Evolutionary conservation across 2,329 filamentous ascomycete species (phyloP).

Genomic region (Gyromitra esculenta): DNA sequence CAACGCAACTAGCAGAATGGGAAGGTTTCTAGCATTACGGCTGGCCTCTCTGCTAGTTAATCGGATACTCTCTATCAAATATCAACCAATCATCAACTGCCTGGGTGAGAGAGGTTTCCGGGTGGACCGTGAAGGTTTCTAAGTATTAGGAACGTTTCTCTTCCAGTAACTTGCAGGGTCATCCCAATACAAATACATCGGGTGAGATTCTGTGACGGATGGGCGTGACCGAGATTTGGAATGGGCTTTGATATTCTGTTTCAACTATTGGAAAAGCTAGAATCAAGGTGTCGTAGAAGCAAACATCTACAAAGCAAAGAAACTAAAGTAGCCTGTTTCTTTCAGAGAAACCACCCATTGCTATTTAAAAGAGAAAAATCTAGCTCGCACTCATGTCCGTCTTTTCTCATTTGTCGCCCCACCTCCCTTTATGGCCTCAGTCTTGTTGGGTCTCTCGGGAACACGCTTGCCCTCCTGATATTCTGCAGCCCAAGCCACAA

Average conservation of each 20-base stretch:
- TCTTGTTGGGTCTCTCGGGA: constrained; percentile 58
- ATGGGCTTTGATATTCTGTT: neutral
- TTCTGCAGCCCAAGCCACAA: constrained; percentile 58
- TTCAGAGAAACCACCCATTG: neutral
- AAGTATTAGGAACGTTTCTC: neutral
- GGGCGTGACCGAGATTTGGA: neutral
- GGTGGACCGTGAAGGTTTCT: no score
- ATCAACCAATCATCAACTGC: no score
- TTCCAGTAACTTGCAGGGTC: neutral
- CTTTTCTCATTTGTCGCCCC: neutral
- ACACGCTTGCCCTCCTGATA: constrained; percentile 57
- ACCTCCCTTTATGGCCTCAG: constrained; percentile 55
- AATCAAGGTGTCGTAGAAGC: neutral
- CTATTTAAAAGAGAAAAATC: neutral
- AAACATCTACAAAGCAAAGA: neutral
- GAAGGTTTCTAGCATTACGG: no score
- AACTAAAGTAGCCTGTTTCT: neutral
- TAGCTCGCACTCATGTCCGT: neutral
- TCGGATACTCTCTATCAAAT: no score
- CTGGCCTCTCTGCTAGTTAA: no score
- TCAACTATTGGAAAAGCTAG: neutral
- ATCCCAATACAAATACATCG: neutral
- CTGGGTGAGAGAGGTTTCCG: no score
- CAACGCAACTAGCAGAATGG: no score
- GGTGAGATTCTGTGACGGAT: neutral